Conservation (phyloP, 257 asterid species). For the Solanum neorickii region DNA sequence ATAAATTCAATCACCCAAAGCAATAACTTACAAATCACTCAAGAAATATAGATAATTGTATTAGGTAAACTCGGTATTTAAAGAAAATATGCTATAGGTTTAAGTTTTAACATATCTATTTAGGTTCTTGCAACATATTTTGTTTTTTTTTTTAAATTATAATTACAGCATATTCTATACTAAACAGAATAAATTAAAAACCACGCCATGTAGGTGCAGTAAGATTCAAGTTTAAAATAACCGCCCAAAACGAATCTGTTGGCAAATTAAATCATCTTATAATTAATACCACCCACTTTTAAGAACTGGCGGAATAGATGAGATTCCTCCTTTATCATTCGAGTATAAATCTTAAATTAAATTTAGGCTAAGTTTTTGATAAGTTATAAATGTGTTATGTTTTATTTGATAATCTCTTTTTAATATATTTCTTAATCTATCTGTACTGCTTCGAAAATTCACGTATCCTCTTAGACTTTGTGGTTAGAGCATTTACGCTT, state of each 20-base stretch:
- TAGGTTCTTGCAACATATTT: neutral
- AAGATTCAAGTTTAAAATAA: neutral
- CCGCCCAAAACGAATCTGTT: neutral
- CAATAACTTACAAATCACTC: neutral
- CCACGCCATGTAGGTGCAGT: neutral
- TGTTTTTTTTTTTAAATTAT: neutral
- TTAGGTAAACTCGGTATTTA: too few species aligned
- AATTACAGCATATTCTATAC: neutral
- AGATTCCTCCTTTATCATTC: neutral
- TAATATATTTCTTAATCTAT: fast-evolving
- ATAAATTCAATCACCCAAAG: too few species aligned
- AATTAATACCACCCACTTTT: neutral
- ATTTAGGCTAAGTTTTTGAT: neutral
- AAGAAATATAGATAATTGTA: neutral
- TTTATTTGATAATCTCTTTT: neutral
- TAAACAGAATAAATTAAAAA: neutral
- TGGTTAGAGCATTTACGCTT: neutral
- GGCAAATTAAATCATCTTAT: neutral
- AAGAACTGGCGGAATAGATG: neutral
- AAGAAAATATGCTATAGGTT: neutral
- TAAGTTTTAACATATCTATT: neutral
- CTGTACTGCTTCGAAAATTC: neutral
- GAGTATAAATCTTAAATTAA: neutral
- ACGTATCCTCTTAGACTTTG: neutral
- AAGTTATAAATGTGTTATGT: neutral